Base-by-base conservation (phyloP, 306 rosid genomes). In the Lablab purpureus region DNA sequence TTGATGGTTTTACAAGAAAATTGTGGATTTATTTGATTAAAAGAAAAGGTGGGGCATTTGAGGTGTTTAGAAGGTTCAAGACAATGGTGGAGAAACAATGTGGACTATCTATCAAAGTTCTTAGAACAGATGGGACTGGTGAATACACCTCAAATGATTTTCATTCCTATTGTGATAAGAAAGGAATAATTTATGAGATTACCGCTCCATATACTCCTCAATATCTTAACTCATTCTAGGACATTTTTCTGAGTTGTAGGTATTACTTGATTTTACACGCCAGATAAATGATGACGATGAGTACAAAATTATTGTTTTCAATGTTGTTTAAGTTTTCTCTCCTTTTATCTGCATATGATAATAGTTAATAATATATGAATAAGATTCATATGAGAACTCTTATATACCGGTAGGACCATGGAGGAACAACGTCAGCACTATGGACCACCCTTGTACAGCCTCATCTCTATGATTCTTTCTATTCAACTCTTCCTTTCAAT, bases 371-470 rank as follows among this genome's bases (percentile, higher is more conserved):
- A 60, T 15, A 28, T 60, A 60, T 28, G 12, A 56, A 43, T 59
- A 60, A 34, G 46, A 67, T 75, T 83, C 62, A 73, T 66, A 5
- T 58, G 66, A 65, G 55, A 76, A 71, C 46, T 66, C 34, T 72
- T 78, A 67, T 72, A 60, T 86, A 25, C 50, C 77, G 63, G 73
- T 41, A 95, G 99, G 90, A 98, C 99, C 64, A 95, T 95, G 99
- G 99, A 95, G 84, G 98, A 95, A 83, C 99, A 95, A 80, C 86
- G 99, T 0, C 92, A 89, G 37, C 99, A 98, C 76, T 95, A 95
- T 85, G 99, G 99, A 80, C 98, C 96, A 11, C 94, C 96, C 12
- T 82, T 95, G 63, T 95, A 95, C 80, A 89, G 80, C 73, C 99
- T 95, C 72, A 95, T 98, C 62, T 49, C 60, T 30, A 84, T 92